These are phyloP conservation scores for Candida glucosophila DNA, from an alignment of 1,139 yeast species.

Conservation along the genomic window DNA sequence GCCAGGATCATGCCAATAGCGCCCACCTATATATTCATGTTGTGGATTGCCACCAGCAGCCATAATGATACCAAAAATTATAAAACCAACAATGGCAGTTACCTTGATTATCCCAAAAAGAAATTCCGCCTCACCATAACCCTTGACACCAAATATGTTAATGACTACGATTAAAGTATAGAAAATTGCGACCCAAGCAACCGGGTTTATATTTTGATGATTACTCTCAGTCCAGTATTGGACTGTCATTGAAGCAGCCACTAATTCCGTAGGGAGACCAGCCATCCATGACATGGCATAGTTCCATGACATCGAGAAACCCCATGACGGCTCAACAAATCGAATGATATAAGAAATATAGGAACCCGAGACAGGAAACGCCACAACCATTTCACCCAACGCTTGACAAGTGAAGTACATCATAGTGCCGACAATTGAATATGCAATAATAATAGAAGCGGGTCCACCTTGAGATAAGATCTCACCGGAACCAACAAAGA, in stretches of 20 bases:
- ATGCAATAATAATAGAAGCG: conserved; percentile 62
- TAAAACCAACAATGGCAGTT: conserved; percentile 57
- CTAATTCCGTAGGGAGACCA: conserved; percentile 63
- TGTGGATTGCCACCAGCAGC: conserved; percentile 55
- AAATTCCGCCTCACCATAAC: conserved; percentile 69
- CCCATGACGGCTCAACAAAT: conserved; percentile 66
- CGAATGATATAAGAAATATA: conserved; percentile 61
- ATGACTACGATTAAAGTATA: conserved; percentile 47
- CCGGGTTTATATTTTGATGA: conserved; percentile 47
- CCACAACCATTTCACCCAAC: conserved; percentile 63
- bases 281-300: conserved; percentile 67
- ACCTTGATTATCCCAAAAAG: conserved; percentile 53
- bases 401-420: conserved; percentile 62
- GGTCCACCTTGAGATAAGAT: conserved; percentile 62
- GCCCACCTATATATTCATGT: conserved; percentile 46
- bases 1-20: conserved; percentile 54
- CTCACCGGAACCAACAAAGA: conserved; percentile 53
- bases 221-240: conserved; percentile 61
- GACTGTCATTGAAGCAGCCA: conserved; percentile 67
- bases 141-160: conserved; percentile 57
- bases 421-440: conserved; percentile 34
- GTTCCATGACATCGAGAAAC: conserved; percentile 73
- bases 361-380: conserved; percentile 70
- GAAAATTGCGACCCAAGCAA: conserved; percentile 65
- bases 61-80: conserved; percentile 62